Conservation (phyloP, 495 filamentous ascomycete species). For the Tuber magnatum region DNA sequence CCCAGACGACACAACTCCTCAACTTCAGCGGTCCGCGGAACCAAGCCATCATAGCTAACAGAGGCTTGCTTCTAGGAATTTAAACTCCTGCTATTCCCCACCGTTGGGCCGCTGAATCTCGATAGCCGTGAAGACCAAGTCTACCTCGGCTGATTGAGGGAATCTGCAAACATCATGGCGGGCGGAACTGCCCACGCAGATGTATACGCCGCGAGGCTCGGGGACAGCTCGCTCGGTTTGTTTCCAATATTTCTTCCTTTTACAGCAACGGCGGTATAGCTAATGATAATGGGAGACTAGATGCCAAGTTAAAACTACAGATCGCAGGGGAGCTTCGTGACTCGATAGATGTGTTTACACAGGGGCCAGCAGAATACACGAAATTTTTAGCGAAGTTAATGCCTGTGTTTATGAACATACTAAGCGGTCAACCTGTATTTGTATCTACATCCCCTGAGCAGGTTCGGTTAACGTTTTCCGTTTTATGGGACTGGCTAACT, state of each 20-base stretch:
- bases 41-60: neutral
- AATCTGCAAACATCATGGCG: slow-evolving; percentile 28
- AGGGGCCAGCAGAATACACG: slow-evolving; percentile 50
- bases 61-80: neutral
- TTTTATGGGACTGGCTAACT: slow-evolving; percentile 13
- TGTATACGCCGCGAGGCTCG: slow-evolving; percentile 54
- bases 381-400: slow-evolving; percentile 76
- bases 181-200: slow-evolving; percentile 43
- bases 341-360: slow-evolving; percentile 56
- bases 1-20: neutral
- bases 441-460: slow-evolving; percentile 80
- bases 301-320: slow-evolving; percentile 56
- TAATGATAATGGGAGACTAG: slow-evolving; percentile 42
- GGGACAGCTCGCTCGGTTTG: slow-evolving; percentile 55
- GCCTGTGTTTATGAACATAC: slow-evolving; percentile 78
- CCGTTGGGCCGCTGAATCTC: neutral
- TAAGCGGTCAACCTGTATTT: slow-evolving; percentile 84
- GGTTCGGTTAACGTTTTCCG: slow-evolving; percentile 44
- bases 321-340: slow-evolving; percentile 64
- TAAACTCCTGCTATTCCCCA: neutral
- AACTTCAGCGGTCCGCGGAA: neutral
- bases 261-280: neutral
- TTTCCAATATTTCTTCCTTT: neutral
- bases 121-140: neutral
- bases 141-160: neutral